A percentile compares a stretch with the other conserved stretches of the same genome.
These are phyloP conservation scores for Rubia peregrina DNA, from an alignment of 305 asterid genomes.

Conservation along the genomic window DNA sequence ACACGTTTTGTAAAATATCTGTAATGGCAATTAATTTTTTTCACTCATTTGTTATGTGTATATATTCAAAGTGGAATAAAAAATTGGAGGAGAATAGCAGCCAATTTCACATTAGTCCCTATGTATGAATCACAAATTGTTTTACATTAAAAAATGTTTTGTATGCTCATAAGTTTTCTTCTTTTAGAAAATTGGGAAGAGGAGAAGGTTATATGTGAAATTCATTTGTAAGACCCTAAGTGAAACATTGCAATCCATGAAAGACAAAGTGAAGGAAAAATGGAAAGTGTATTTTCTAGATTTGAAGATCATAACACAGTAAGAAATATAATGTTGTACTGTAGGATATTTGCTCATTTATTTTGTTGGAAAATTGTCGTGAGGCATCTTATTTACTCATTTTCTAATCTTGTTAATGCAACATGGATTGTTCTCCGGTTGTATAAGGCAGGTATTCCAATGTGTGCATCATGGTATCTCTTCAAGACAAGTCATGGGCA, in stretches of 20 bases:
- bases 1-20: constrained; percentile 15
- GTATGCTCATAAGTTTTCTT: constrained; percentile 17
- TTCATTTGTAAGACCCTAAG: constrained; percentile 53
- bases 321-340: constrained; percentile 25
- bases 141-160: not conserved
- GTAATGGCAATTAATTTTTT: constrained; percentile 14
- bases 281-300: constrained; percentile 42
- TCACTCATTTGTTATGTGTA: constrained; percentile 18
- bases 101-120: constrained; percentile 35
- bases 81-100: constrained; percentile 31
- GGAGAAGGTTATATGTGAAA: constrained; percentile 39
- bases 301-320: constrained; percentile 53
- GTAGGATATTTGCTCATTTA: constrained; percentile 1
- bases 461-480: constrained; percentile 55
- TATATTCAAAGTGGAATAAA: constrained; percentile 29
- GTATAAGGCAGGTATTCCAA: constrained; percentile 26
- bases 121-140: constrained; percentile 21
- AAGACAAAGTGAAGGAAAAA: constrained; percentile 15
- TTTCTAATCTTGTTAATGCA: constrained; percentile 25
- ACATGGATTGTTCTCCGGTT: constrained; percentile 54
- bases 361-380: not conserved
- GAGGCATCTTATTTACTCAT: constrained; percentile 14
- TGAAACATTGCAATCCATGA: constrained; percentile 30
- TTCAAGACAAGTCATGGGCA: constrained; percentile 33
- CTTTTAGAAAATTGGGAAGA: constrained; percentile 59